Conservation (phyloP, 2,329 filamentous ascomycete species). For the Polychaeton citri region DNA sequence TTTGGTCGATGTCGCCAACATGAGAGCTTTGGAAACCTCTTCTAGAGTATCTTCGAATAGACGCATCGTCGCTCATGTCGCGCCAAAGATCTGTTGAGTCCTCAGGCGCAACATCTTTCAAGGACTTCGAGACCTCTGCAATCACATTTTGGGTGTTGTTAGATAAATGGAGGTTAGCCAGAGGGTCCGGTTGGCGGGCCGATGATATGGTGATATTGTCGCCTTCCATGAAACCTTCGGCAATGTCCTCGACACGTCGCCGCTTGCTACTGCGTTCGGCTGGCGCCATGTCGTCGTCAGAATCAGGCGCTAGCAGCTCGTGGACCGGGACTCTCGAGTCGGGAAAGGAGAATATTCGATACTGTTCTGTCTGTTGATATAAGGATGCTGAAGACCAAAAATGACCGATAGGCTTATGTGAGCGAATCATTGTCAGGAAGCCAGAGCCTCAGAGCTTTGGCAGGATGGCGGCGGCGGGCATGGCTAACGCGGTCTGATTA, state of each 20-base stretch:
- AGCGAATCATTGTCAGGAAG: constrained; percentile 13
- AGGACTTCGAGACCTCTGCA: too few species aligned
- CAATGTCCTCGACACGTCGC: constrained; percentile 46
- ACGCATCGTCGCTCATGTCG: too few species aligned
- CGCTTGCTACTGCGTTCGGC: constrained; percentile 37
- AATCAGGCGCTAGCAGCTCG: constrained; percentile 42
- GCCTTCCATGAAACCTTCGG: constrained; percentile 45
- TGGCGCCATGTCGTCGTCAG: constrained; percentile 44
- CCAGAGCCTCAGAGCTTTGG: background rate
- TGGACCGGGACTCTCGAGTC: constrained; percentile 7
- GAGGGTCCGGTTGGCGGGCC: constrained; percentile 27
- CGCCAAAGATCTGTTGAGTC: too few species aligned
- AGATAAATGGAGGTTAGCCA: too few species aligned
- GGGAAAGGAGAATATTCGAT: constrained; percentile 13
- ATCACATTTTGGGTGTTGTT: too few species aligned
- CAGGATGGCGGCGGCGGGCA: background rate
- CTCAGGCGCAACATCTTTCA: too few species aligned
- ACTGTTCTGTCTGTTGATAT: constrained; percentile 17
- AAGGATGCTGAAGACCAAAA: constrained; percentile 16
- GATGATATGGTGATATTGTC: constrained; percentile 45
- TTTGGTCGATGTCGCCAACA: too few species aligned
- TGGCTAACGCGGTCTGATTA: background rate
- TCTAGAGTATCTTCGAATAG: too few species aligned
- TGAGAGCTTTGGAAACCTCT: too few species aligned
- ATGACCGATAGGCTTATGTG: constrained; percentile 16